Evolutionary conservation across 345 rosid species (phyloP).

Genomic region (Adansonia digitata): DNA sequence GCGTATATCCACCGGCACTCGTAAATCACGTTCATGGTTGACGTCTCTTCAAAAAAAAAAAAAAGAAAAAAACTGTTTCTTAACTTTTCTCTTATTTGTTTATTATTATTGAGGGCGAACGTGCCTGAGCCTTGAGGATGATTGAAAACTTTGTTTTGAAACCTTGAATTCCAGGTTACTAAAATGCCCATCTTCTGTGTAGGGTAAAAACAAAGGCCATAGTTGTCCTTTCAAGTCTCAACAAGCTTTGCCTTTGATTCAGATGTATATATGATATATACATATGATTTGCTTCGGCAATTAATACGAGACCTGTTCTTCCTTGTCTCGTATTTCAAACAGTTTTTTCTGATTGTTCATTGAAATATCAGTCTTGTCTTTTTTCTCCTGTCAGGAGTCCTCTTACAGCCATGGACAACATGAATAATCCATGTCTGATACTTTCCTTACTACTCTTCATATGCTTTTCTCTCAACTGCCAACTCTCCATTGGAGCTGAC

Average conservation of each 20-base stretch:
- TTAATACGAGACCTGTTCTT: background rate
- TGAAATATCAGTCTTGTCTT: background rate
- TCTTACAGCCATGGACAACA: constrained; percentile 26
- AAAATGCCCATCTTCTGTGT: background rate
- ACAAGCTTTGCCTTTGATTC: background rate
- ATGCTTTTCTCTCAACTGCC: constrained; percentile 21
- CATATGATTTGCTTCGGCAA: background rate
- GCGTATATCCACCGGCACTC: no score
- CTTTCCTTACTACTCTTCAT: constrained; percentile 21
- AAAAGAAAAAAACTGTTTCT: no score
- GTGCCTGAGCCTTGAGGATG: no score
- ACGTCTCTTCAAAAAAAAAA: background rate
- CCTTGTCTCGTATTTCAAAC: background rate
- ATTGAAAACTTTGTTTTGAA: background rate
- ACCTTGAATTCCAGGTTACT: background rate
- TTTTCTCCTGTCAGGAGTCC: no score
- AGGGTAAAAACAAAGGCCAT: background rate
- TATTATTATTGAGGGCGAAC: background rate
- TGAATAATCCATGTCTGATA: constrained; percentile 21
- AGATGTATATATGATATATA: background rate
- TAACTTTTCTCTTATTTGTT: background rate
- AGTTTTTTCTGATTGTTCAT: background rate
- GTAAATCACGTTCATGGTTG: no score
- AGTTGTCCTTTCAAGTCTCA: background rate
- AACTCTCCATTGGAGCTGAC: constrained; percentile 37